Evolutionary conservation across 768 basidiomycete species (phyloP).

Genomic region (Tylopilus vinaceipallidus): DNA sequence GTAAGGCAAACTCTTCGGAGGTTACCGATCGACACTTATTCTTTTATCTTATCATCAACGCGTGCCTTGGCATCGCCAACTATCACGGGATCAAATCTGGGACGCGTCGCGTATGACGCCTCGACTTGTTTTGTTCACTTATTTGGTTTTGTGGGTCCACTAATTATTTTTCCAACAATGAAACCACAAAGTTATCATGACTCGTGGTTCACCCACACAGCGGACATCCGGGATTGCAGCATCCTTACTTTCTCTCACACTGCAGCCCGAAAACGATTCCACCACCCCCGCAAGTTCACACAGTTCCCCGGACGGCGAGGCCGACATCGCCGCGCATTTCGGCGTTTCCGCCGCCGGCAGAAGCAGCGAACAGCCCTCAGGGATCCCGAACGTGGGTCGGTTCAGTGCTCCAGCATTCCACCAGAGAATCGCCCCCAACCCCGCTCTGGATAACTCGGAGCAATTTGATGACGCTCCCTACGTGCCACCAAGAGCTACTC

Average conservation of each 20-base stretch:
- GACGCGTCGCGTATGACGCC: slow-evolving; percentile 16
- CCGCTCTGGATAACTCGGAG: slow-evolving; percentile 15
- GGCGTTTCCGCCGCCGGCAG: slow-evolving; percentile 12
- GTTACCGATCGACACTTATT: slow-evolving; percentile 20
- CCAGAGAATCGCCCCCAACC: slow-evolving; percentile 12
- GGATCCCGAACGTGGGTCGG: slow-evolving; percentile 7
- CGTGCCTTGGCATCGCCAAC: neutral
- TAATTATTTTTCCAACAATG: slow-evolving; percentile 28
- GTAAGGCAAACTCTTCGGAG: slow-evolving; percentile 16
- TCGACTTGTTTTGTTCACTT: slow-evolving; percentile 23
- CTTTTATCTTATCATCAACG: slow-evolving; percentile 26
- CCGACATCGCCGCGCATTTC: slow-evolving; percentile 20
- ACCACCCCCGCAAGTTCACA: slow-evolving; percentile 12
- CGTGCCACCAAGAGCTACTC: slow-evolving; percentile 26
- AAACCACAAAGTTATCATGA: slow-evolving; percentile 25
- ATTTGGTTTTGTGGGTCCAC: slow-evolving; percentile 37
- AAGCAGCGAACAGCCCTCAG: slow-evolving; percentile 11
- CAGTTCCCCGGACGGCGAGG: slow-evolving; percentile 17
- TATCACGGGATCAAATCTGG: slow-evolving; percentile 10
- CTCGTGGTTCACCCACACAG: slow-evolving; percentile 18
- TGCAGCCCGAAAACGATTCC: slow-evolving; percentile 4
- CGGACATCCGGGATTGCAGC: slow-evolving; percentile 12
- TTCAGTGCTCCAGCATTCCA: slow-evolving; percentile 11
- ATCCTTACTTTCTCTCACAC: slow-evolving; percentile 14
- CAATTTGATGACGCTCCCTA: slow-evolving; percentile 30